A percentile compares a stretch with the other conserved stretches of the same genome.
Evolutionary conservation across 208 protist genomes (phyloP).

Genomic region (Porcisia hertigi): DNA sequence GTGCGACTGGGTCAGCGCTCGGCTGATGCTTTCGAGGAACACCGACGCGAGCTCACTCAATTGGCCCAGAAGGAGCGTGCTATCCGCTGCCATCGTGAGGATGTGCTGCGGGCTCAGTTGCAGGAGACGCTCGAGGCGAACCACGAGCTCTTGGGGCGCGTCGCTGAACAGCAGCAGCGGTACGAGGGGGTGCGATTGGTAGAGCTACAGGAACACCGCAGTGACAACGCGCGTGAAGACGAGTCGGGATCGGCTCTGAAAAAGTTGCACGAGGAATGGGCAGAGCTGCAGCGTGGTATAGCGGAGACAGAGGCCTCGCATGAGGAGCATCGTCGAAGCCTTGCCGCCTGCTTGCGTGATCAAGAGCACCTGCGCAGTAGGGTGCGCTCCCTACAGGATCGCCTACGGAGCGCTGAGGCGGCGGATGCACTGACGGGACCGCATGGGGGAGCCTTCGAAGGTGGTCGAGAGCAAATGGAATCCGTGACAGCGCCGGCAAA

Average conservation of each 20-base stretch:
- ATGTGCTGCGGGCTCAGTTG: constrained; percentile 58
- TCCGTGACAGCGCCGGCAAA: not conserved
- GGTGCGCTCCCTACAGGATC: constrained; percentile 14
- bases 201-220: constrained; percentile 32
- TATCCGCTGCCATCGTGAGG: constrained; percentile 49
- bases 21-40: constrained; percentile 54
- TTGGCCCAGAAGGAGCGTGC: constrained; percentile 72
- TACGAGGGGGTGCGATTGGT: constrained; percentile 27
- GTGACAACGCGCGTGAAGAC: not conserved
- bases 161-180: constrained; percentile 21
- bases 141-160: constrained; percentile 28
- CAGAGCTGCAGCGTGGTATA: constrained; percentile 27
- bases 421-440: not conserved
- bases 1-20: constrained; percentile 38
- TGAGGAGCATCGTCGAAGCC: constrained; percentile 7
- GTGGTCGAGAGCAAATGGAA: too few relatives aligned
- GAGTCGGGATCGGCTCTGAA: constrained; percentile 32
- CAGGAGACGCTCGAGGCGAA: constrained; percentile 32
- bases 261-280: constrained; percentile 35
- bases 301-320: constrained; percentile 23
- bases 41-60: constrained; percentile 71
- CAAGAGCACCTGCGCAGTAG: constrained; percentile 27
- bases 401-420: constrained; percentile 1
- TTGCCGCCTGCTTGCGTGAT: constrained; percentile 27
- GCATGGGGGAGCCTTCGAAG: not conserved